Evolutionary conservation across 2,329 filamentous ascomycete species (phyloP).

Genomic region (Colletotrichum higginsianum): DNA sequence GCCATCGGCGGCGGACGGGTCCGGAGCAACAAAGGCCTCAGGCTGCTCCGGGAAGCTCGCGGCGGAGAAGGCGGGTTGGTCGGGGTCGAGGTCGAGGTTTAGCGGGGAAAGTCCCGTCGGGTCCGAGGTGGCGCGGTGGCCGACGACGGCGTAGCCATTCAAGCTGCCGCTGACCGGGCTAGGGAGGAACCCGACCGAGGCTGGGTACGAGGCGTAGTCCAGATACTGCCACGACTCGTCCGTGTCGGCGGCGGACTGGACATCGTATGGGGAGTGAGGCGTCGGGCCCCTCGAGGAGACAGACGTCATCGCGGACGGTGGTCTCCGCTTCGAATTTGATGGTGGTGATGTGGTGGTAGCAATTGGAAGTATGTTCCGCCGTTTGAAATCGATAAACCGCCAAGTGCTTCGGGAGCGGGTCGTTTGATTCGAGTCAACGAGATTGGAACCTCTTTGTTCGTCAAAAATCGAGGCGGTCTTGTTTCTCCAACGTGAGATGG

Average conservation of each 20-base stretch:
- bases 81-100: constrained; percentile 58
- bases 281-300: constrained; percentile 56
- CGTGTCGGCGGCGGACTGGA: constrained; percentile 55
- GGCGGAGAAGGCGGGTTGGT: constrained; percentile 53
- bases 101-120: constrained; percentile 59
- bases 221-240: constrained; percentile 64
- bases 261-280: constrained; percentile 58
- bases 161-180: constrained; percentile 68
- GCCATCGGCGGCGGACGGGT: constrained; percentile 46
- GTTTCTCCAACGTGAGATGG: constrained; percentile 16
- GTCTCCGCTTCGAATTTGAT: neutral
- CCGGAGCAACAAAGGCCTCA: constrained; percentile 51
- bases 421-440: constrained; percentile 12
- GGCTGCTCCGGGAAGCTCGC: constrained; percentile 52
- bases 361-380: neutral
- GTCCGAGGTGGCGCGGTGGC: constrained; percentile 52
- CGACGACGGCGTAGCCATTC: constrained; percentile 65
- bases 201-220: constrained; percentile 53
- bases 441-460: constrained; percentile 12
- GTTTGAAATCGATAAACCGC: neutral
- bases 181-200: constrained; percentile 61
- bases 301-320: constrained; percentile 53
- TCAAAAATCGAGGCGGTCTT: neutral
- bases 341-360: neutral
- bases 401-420: neutral